A percentile compares a stretch with the other conserved stretches of the same genome.
Evolutionary conservation across 768 basidiomycete genomes (phyloP).

Genomic region (Boletus subparvulus): DNA sequence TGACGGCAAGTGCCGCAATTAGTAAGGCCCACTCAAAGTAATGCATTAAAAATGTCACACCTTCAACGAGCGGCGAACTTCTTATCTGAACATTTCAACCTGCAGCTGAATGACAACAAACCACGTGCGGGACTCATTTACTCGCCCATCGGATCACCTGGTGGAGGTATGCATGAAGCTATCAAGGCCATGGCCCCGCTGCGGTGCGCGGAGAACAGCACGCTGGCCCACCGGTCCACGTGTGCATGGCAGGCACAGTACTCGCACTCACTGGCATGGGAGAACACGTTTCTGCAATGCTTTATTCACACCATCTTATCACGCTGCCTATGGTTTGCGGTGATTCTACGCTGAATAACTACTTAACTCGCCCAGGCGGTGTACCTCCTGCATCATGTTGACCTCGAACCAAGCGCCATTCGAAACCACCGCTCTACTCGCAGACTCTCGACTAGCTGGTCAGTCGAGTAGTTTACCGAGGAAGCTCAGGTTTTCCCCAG

Average conservation of each 20-base stretch:
- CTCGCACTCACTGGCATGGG: too few relatives aligned
- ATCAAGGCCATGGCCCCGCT: background rate
- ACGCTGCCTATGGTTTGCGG: background rate
- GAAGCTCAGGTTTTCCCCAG: conserved; percentile 8
- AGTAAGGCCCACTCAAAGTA: too few relatives aligned
- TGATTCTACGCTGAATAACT: background rate
- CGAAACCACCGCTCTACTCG: conserved; percentile 13
- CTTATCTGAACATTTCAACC: background rate
- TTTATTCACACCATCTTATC: background rate
- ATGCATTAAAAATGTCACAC: too few relatives aligned
- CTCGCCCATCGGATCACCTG: background rate
- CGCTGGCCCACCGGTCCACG: background rate
- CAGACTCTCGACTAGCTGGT: background rate
- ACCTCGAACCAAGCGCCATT: conserved; percentile 1
- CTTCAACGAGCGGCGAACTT: too few relatives aligned
- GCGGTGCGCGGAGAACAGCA: background rate
- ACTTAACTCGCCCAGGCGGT: background rate
- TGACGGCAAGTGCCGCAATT: background rate
- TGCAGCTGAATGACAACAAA: background rate
- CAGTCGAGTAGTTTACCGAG: background rate
- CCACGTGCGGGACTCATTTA: background rate
- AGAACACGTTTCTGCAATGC: conserved; percentile 1
- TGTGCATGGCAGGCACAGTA: background rate
- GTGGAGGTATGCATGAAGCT: background rate
- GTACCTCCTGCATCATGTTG: conserved; percentile 12